Evolutionary conservation across 2,329 filamentous ascomycete species (phyloP), one percentile per base, ranked within the genome.

Genomic region (Fusarium praegraminearum): DNA sequence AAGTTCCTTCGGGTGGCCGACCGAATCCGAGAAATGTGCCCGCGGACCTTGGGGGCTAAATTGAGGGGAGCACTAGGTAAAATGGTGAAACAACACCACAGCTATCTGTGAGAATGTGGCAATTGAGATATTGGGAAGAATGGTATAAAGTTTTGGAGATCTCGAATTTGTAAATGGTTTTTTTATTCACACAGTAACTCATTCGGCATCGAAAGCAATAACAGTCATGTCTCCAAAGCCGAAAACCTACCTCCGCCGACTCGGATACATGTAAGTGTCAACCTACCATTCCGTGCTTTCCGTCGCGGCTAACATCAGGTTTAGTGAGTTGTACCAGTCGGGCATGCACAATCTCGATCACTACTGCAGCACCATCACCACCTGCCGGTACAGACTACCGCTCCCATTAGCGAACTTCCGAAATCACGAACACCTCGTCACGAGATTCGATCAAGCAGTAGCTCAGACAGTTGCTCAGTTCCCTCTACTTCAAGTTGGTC

Each of bases 261-360:
- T 63, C 2, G 60, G 60, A 2, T 24, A 36, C 24, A 33, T 63
- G 60, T 63, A 54, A 36, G 60, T 43, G 12, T 16, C 7, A n/a
- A 6, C 4, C 4, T 20, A 3, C n/a, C 26, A 12, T 0, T 5
- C 24, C 10, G 16, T 13, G n/a, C 24, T 46, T 16, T 1, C 6
- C 22, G 2, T 41, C 24, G 24, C 2, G 16, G n/a, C 43, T 63
- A 40, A 63, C 26, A 3, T 13, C 4, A 13, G 20, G 3, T 13
- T 1, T 36, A 63, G 60, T 12, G 60, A 63, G 35, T 2, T 57
- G 35, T 63, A 46, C 30, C 49, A 63, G 38, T 63, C 60, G 16
- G 41, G 58, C 1, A 46, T 63, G 3, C 60, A 63, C 7, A 16
- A 6, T 0, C 24, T 63, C 2, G 26, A 38, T 10, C 33, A 44